Conservation (phyloP, 2,329 filamentous ascomycete genomes). For the Parastagonospora avenae region DNA sequence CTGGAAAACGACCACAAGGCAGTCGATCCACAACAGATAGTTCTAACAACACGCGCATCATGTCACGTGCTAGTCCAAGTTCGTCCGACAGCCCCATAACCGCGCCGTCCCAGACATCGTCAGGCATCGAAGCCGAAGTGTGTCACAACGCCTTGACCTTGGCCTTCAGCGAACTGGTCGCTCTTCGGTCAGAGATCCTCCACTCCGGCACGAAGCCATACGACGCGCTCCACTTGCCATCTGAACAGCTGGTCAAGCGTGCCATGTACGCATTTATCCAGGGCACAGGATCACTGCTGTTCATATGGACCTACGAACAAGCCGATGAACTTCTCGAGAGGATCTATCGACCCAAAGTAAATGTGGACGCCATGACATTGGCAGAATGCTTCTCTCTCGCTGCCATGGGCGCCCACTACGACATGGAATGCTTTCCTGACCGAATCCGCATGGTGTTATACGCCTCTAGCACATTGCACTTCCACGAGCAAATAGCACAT, state of each 20-base stretch:
- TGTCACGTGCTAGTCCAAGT: conserved; percentile 34
- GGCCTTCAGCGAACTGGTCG: conserved; percentile 42
- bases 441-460: conserved; percentile 36
- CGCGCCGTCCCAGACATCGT: conserved; percentile 22
- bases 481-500: conserved; percentile 38
- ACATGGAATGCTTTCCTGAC: conserved; percentile 42
- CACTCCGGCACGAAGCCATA: conserved; percentile 29
- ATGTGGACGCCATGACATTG: conserved; percentile 38
- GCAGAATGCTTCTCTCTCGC: conserved; percentile 45
- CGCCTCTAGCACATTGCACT: conserved; percentile 40
- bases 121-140: conserved; percentile 29
- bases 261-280: conserved; percentile 43
- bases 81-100: conserved; percentile 38
- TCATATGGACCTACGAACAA: conserved; percentile 41
- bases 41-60: conserved; percentile 27
- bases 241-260: conserved; percentile 33
- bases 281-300: conserved; percentile 44
- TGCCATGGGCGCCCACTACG: conserved; percentile 46
- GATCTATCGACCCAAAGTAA: conserved; percentile 36
- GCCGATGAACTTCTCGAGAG: conserved; percentile 42
- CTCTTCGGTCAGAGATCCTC: conserved; percentile 38
- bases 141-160: conserved; percentile 44
- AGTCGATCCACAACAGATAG: conserved; percentile 28
- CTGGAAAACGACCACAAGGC: conserved; percentile 24
- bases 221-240: conserved; percentile 33